Evolutionary conservation across 805 yeast genomes (phyloP), one percentile per base, ranked within the genome.

Genomic region (Yamadazyma phyllophila): DNA sequence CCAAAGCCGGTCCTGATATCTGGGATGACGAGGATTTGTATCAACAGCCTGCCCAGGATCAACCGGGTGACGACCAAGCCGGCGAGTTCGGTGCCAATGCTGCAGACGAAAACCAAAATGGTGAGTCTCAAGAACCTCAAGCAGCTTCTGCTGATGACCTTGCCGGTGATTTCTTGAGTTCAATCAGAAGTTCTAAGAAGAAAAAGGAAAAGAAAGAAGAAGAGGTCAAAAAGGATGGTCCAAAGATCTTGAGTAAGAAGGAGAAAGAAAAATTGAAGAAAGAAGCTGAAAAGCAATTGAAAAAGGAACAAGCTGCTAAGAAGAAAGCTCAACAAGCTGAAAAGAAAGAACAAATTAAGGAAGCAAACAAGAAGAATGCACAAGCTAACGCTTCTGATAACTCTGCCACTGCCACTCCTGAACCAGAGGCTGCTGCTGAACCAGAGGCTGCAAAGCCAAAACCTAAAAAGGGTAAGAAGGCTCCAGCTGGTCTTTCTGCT

Each of bases 181-280:
- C 96, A 36, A 78, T 91, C 67, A 81, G 87, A 67, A 80, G 77
- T 53, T 83, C 92, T 47, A 88, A 87, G 77, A 83, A 84, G 69
- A 82, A 82, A 66, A 82, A 77, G 49, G 83, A 81, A 45, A 81
- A 79, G 49, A 51, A 48, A 41, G 82, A 80, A 56, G 79, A 78
- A 44, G 77, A 78, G 50, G 69, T 65, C 57, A 69, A 72, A 49
- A 65, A 71, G 40, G 80, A 76, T 40, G 89, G 80, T 26, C 89
- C 92, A 39, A 78, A 81, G 53, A 75, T 90, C 61, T 89, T 91
- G 67, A 81, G 92, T 47, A 94, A 92, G 79, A 90, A 92, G 70
- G 98, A 87, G 61, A 87, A 86, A 70, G 95, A 92, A 72, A 91
- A 84, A 73, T 96, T 94, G 67, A 88, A 88, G 81, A 96, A 92